Percentiles rank a stretch among this genome's conserved stretches.
Conservation (phyloP, 1,284 basidiomycete species). For the Fistulina hepatica region DNA sequence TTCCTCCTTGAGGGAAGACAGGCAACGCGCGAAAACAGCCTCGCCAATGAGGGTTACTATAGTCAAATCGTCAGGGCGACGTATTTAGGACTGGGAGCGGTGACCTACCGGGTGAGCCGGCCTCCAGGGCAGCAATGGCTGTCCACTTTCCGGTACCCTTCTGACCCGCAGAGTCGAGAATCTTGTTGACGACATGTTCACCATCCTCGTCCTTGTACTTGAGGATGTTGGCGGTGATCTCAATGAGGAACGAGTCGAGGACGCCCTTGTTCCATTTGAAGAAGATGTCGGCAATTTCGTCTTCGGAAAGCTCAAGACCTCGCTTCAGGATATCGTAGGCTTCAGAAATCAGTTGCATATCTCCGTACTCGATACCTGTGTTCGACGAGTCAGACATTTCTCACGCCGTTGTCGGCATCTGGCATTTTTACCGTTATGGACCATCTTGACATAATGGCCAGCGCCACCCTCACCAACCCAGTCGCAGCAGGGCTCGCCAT, state of each 20-base stretch:
- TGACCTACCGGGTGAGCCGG: conserved; percentile 72
- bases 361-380: conserved; percentile 95
- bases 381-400: conserved; percentile 10
- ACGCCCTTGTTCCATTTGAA: conserved; percentile 96
- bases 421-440: conserved; percentile 76
- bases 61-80: conserved; percentile 13
- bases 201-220: conserved; percentile 96
- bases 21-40: conserved; percentile 97
- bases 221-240: conserved; percentile 94
- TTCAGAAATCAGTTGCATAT: conserved; percentile 99
- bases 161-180: conserved; percentile 93
- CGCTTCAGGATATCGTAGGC: conserved; percentile 98
- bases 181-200: conserved; percentile 83
- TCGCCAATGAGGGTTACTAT: conserved; percentile 97
- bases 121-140: conserved; percentile 94
- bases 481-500: conserved; percentile 97
- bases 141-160: conserved; percentile 99
- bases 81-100: conserved; percentile 1
- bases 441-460: conserved; percentile 98
- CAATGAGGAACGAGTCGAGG: conserved; percentile 98
- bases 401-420: conserved; percentile 4
- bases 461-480: conserved; percentile 97
- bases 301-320: conserved; percentile 77
- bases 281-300: conserved; percentile 88
- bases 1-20: conserved; percentile 97